Conservation (phyloP, 164 flowering plant species). For the Nelumbo lutea region DNA sequence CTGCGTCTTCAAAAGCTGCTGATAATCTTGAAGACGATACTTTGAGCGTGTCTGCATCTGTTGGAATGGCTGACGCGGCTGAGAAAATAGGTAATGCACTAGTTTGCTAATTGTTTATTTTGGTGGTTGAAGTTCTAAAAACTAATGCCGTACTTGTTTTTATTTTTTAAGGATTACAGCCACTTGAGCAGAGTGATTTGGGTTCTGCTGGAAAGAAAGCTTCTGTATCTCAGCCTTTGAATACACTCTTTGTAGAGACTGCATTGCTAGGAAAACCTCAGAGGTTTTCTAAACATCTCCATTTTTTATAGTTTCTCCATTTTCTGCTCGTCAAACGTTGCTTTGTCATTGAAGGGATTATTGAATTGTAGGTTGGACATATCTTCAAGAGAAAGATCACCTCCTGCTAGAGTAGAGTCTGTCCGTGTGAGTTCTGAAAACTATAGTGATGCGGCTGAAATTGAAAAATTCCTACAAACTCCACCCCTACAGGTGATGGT, state of each 20-base stretch:
- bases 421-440: slow-evolving; percentile 18
- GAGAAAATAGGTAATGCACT: slow-evolving; percentile 31
- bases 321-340: neutral
- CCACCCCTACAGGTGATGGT: slow-evolving; percentile 40
- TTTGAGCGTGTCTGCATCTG: slow-evolving; percentile 1
- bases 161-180: slow-evolving; percentile 54
- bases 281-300: slow-evolving; percentile 30
- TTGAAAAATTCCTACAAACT: slow-evolving; percentile 26
- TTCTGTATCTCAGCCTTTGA: slow-evolving; percentile 17
- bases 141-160: slow-evolving; percentile 23
- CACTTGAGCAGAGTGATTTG: slow-evolving; percentile 15
- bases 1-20: neutral
- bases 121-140: neutral
- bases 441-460: slow-evolving; percentile 22
- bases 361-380: slow-evolving; percentile 44
- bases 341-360: slow-evolving; percentile 4
- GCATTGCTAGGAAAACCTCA: slow-evolving; percentile 45
- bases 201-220: slow-evolving; percentile 16
- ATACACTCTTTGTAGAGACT: slow-evolving; percentile 22
- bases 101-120: neutral
- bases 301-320: neutral
- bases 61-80: slow-evolving; percentile 13
- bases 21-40: slow-evolving; percentile 9
- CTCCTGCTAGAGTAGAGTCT: slow-evolving; percentile 12
- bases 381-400: slow-evolving; percentile 25